A percentile compares a stretch with the other conserved stretches of the same genome.
phyloP scores from a whole-genome alignment of 1,284 basidiomycete species.

The Ustilago lituana region DNA sequence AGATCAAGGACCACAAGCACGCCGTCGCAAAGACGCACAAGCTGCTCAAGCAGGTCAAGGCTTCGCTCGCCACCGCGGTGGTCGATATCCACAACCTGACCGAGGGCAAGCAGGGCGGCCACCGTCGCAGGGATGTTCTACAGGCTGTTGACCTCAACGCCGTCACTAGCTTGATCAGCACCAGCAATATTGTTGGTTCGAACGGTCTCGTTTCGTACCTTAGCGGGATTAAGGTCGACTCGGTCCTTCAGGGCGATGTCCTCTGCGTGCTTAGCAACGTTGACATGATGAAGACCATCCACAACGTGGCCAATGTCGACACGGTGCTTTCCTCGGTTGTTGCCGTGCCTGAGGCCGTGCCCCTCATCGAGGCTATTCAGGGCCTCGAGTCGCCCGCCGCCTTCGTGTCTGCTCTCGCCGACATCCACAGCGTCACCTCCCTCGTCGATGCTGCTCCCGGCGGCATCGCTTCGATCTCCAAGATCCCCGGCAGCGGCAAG shows the following conservation, averaged over 20 bases:
- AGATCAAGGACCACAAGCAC: conserved; percentile 14
- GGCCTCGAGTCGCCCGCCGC: conserved; percentile 11
- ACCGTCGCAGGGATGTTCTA: too few relatives aligned
- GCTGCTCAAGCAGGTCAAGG: conserved; percentile 11
- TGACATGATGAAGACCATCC: conserved; percentile 11
- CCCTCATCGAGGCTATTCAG: conserved; percentile 12
- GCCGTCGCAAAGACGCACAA: not conserved
- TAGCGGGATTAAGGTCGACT: conserved; percentile 4
- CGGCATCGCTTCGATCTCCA: conserved; percentile 7
- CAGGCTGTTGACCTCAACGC: not conserved
- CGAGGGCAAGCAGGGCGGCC: too few relatives aligned
- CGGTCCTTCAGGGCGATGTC: conserved; percentile 13
- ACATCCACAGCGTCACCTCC: conserved; percentile 11
- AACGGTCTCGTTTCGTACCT: conserved; percentile 6
- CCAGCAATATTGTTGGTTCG: conserved; percentile 7
- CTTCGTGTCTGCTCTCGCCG: conserved; percentile 21
- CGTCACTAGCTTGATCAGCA: conserved; percentile 2
- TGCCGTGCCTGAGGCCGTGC: conserved; percentile 5
- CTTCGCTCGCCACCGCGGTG: conserved; percentile 1
- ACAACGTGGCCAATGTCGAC: conserved; percentile 15
- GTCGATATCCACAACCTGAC: conserved; percentile 8
- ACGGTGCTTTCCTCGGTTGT: conserved; percentile 12
- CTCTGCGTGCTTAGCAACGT: conserved; percentile 12
- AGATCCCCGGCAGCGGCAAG: conserved; percentile 20
- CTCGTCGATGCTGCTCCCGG: conserved; percentile 14